Percentiles rank a stretch among this genome's conserved stretches.
These are phyloP conservation scores for Peribolospora baueri DNA, from an alignment of 768 basidiomycete genomes.

Conservation along the genomic window DNA sequence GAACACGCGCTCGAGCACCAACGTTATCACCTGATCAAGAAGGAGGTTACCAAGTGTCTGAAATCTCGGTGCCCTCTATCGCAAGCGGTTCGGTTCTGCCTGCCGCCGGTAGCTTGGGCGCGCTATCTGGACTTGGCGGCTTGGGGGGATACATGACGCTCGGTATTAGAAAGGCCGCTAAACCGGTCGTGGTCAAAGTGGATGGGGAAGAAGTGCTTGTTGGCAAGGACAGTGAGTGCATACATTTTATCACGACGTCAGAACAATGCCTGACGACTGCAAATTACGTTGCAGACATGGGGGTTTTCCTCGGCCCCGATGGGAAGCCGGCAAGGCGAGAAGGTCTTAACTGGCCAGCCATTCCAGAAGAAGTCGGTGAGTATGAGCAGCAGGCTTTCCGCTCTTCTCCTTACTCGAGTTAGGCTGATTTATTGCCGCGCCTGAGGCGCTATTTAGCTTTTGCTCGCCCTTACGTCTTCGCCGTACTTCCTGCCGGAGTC, in stretches of 20 bases:
- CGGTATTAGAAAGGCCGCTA: slow-evolving; percentile 1
- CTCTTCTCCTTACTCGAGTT: slow-evolving; percentile 23
- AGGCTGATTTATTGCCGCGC: slow-evolving; percentile 1
- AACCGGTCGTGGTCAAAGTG: slow-evolving; percentile 26
- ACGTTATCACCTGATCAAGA: slow-evolving; percentile 24
- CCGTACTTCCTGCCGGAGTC: slow-evolving; percentile 45
- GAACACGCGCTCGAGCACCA: too few species aligned
- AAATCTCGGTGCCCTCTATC: slow-evolving; percentile 7
- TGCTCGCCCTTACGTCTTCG: slow-evolving; percentile 51
- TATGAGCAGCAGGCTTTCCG: slow-evolving; percentile 43
- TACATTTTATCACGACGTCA: not conserved
- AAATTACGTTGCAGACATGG: slow-evolving; percentile 30
- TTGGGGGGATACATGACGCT: slow-evolving; percentile 2
- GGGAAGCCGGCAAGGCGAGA: slow-evolving; percentile 28
- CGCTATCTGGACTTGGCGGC: not conserved
- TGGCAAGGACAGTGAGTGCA: slow-evolving; percentile 47
- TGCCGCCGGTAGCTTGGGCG: not conserved
- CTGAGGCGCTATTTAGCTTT: slow-evolving; percentile 27
- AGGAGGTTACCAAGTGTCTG: slow-evolving; percentile 29
- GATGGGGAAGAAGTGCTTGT: slow-evolving; percentile 39
- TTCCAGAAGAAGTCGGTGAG: not conserved
- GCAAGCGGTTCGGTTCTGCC: not conserved
- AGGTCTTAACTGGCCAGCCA: slow-evolving; percentile 6
- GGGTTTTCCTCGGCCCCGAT: slow-evolving; percentile 37
- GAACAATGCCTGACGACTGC: not conserved